Percentiles rank a stretch among this genome's conserved stretches.
These are phyloP conservation scores for Funneliformis geosporum DNA, from an alignment of 192 early-diverging fungal genomes.

Conservation along the genomic window DNA sequence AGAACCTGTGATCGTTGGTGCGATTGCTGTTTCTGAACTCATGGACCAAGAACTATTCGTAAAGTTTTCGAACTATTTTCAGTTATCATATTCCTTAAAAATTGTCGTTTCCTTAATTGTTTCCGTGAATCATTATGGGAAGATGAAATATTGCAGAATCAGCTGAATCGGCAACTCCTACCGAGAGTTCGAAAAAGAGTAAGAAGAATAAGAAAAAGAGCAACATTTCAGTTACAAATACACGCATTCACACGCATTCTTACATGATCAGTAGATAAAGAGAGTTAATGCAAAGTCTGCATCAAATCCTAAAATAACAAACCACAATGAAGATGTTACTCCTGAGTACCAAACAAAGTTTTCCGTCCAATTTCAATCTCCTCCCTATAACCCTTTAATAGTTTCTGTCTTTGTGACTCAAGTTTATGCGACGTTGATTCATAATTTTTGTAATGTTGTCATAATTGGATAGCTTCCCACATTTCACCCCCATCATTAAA, in stretches of 20 bases:
- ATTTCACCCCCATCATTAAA: constrained; percentile 74
- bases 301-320: too few species aligned
- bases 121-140: not conserved
- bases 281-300: too few species aligned
- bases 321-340: too few species aligned
- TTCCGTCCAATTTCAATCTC: constrained; percentile 68
- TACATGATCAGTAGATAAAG: too few species aligned
- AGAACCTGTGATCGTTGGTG: not conserved
- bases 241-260: too few species aligned
- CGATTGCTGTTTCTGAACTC: not conserved
- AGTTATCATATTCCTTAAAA: not conserved
- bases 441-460: constrained; percentile 53
- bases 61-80: not conserved
- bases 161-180: too few species aligned
- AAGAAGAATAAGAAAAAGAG: too few species aligned
- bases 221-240: too few species aligned
- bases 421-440: constrained; percentile 52
- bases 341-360: constrained; percentile 69
- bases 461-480: constrained; percentile 61
- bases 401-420: constrained; percentile 53
- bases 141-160: too few species aligned
- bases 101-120: not conserved
- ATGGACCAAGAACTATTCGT: too few species aligned
- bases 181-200: too few species aligned
- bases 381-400: constrained; percentile 69